Percentiles rank a stretch among this genome's conserved stretches.
These are phyloP conservation scores for Rhodotorula sp. DNA, from an alignment of 1,284 basidiomycete genomes.

Conservation along the genomic window DNA sequence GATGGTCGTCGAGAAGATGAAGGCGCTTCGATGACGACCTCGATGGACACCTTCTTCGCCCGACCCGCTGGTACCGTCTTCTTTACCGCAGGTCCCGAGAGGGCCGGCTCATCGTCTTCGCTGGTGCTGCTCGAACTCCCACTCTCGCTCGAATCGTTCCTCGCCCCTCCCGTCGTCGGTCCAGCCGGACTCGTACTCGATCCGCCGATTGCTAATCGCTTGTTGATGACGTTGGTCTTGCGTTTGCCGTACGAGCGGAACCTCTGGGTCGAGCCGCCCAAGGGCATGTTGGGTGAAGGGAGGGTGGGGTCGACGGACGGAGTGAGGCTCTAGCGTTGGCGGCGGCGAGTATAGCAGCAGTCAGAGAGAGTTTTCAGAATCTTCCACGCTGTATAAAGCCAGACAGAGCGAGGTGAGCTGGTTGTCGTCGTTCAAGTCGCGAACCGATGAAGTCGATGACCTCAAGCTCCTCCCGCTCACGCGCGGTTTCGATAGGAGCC, in stretches of 20 bases:
- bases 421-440: neutral
- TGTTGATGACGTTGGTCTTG: conserved; percentile 27
- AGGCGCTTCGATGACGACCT: neutral
- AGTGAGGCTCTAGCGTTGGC: no score
- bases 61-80: no score
- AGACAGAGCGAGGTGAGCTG: neutral
- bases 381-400: neutral
- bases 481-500: neutral
- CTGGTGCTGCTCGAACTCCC: neutral
- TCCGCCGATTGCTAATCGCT: neutral
- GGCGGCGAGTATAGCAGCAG: no score
- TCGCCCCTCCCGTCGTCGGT: neutral
- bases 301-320: neutral
- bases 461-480: neutral
- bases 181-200: neutral
- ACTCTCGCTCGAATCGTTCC: neutral
- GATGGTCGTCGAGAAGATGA: neutral
- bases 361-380: no score
- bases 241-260: conserved; percentile 36
- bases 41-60: no score
- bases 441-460: neutral
- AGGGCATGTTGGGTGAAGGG: conserved; percentile 1
- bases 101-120: neutral
- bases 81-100: no score
- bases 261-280: conserved; percentile 8